Evolutionary conservation across 2,329 filamentous ascomycete genomes (phyloP), one percentile per base, ranked within the genome.

Genomic region (Teratosphaeria zuluensis): DNA sequence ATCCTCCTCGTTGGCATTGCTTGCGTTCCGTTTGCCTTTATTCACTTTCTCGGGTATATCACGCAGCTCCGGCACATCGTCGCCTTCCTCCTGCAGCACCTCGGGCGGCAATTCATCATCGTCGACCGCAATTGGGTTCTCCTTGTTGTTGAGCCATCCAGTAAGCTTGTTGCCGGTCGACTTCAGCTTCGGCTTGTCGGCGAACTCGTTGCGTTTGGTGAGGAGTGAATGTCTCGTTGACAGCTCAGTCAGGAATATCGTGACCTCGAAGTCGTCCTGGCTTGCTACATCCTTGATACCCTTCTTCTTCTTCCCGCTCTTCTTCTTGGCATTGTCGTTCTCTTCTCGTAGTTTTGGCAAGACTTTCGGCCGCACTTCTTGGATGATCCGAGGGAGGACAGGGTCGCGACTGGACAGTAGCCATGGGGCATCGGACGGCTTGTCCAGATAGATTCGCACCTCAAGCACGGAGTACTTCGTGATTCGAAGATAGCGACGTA

Each of bases 401-500:
- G 89, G 85, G 66, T 91, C 80, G 63, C 86, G 84, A 38, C 88
- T 81, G 67, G 88, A 87, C 64, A 96, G 82, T 19, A 99, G 83
- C 85, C 95, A 96, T 69, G 87, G 86, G 28, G 85, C 84, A 61
- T 96, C 84, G 12, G 87, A 84, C 0, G 94, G 94, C 67, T 92
- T 92, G 64, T 97, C 92, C 53, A 96, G 84, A 74, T 97, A 97
- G 65, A 99, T 94, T 64, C 92, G 91, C 64, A 90, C 91, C 80
- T 99, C 94, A n/a, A 99, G 82, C 33, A 96, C 91, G 4, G 92
- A 96, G 73, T 90, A 89, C 71, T 92, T 92, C 58, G 89, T 92
- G 66, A 97, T 95, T 56, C 92, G 85, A 58, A 97, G 81, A 72
- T 97, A 96, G 67, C 92, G 84, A 60, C 92, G 85, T 54, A 96